phyloP scores from a whole-genome alignment of 805 yeast species.

The Candida argentea region DNA sequence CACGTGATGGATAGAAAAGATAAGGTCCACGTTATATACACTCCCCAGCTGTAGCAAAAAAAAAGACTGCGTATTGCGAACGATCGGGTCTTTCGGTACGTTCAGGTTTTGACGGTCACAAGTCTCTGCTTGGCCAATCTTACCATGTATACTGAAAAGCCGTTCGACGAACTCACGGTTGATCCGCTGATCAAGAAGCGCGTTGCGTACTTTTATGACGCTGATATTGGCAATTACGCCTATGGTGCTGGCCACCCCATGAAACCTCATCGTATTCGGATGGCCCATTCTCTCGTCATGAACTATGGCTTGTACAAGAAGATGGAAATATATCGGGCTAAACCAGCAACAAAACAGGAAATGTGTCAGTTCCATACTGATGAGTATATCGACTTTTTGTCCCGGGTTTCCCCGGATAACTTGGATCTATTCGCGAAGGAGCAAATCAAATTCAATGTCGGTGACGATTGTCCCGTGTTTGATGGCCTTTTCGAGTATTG shows the following conservation, averaged over 20 bases:
- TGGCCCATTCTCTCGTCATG: conserved; percentile 96
- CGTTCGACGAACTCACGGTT: conserved; percentile 36
- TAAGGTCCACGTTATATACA: no score
- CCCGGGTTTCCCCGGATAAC: conserved; percentile 88
- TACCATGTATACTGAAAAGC: conserved; percentile 30
- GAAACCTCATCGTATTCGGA: conserved; percentile 98
- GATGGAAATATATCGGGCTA: conserved; percentile 95
- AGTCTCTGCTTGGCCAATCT: background rate
- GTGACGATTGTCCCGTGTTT: conserved; percentile 83
- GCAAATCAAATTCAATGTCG: conserved; percentile 87
- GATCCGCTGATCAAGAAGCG: conserved; percentile 31
- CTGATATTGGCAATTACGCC: conserved; percentile 96
- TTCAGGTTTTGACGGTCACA: no score
- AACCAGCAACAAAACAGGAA: conserved; percentile 95
- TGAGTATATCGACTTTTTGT: conserved; percentile 88
- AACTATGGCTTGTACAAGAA: conserved; percentile 92
- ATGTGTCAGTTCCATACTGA: conserved; percentile 98
- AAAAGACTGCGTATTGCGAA: no score
- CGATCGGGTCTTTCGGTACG: no score
- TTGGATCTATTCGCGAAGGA: conserved; percentile 80
- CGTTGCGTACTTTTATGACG: conserved; percentile 35
- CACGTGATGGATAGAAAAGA: no score
- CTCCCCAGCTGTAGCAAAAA: no score
- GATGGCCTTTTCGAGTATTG: conserved; percentile 72
- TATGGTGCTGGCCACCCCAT: conserved; percentile 98